Evolutionary conservation across 116 monocot genomes (phyloP), one percentile per base, ranked within the genome.

Genomic region (Dioscorea cayenensis): DNA sequence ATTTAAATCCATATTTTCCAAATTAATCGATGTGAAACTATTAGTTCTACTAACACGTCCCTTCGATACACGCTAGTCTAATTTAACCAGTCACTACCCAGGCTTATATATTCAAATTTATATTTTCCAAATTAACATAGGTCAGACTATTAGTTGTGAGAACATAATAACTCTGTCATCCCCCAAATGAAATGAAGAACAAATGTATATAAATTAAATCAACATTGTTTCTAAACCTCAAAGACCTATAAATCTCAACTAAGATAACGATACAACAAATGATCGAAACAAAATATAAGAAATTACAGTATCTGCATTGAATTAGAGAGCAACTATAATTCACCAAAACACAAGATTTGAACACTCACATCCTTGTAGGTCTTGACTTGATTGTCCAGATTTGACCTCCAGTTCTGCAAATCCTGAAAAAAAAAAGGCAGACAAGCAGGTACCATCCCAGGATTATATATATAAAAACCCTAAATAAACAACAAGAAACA

Each of bases 371-470:
- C 69, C 73, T 75, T 77, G 70, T 78, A 85, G 14, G 69, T 76
- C 60, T 66, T 85, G 20, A 85, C 85, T 75, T 85, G 81, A 12
- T 78, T 78, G 49, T 76, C 81, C 59, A 85, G 64, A 20, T 76
- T 81, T 6, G 69, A 63, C 61, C 76, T 81, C 85, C 85, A 85
- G 67, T 60, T 85, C 49, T 73, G 78, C 76, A 85, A 25, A 58
- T 85, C 85, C 85, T 85, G 75, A n/a, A 25, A 25, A 25, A n/a
- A 76, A 9, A 20, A 64, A 72, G 21, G 7, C 63, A 48, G 7
- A 32, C 1, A 19, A 38, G 20, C 12, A 18, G 8, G 32, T 20
- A 4, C n/a, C n/a, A 20, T 12, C 2, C 50, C 19, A 25, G 27
- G 0, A 63, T n/a, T 2, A n/a, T 20, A 16, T 17, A 50, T 5